Base-by-base conservation (phyloP, 2,329 filamentous ascomycete genomes). In the Pseudocercospora fijiensis region DNA sequence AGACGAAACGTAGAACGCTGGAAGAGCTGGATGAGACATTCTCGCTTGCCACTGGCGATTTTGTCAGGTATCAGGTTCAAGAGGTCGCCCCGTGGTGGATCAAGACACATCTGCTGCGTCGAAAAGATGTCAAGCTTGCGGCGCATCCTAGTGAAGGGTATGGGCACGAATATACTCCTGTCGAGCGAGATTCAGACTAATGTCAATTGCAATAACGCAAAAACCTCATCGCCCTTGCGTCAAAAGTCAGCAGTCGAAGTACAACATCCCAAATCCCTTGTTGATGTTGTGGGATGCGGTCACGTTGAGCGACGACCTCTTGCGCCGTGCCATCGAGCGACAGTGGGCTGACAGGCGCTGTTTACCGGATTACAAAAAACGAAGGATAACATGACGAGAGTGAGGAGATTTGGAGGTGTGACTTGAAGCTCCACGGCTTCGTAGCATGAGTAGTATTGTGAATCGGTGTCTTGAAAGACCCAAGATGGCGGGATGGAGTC, bases 11-110 rank as follows among this genome's bases (percentile, higher is more conserved):
- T 65, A 71, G 76, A n/a, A 81, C 78, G 0, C 76, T 82, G 20
- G 79, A 81, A 69, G 80, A 81, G 66, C 71, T 82, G 10, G 79
- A 82, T 30, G 66, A 84, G 67, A 81, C 85, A 4, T 86, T 85
- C 71, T 78, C 76, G 0, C 79, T 85, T 7, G 78, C 82, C 0
- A 85, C 82, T 1, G 68, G 65, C 47, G 60, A 70, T 24, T 79
- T 72, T 71, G 57, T 57, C 16, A 45, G 27, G 16, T 56, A 63
- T 22, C 41, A 65, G 49, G 11, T 63, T 4, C 26, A 18, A 20
- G 53, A 33, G 33, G 43, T 57, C 8, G 49, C 55, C 2, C 60
- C 60, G 9, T 62, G 37, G 53, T 60, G 57, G 57, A 51, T 60
- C 1, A 60, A 52, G 18, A 37, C 27, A 11, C 52, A 51, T 33